Base-by-base conservation (phyloP, 2,329 filamentous ascomycete species). In the Fusarium brachygibbosum region DNA sequence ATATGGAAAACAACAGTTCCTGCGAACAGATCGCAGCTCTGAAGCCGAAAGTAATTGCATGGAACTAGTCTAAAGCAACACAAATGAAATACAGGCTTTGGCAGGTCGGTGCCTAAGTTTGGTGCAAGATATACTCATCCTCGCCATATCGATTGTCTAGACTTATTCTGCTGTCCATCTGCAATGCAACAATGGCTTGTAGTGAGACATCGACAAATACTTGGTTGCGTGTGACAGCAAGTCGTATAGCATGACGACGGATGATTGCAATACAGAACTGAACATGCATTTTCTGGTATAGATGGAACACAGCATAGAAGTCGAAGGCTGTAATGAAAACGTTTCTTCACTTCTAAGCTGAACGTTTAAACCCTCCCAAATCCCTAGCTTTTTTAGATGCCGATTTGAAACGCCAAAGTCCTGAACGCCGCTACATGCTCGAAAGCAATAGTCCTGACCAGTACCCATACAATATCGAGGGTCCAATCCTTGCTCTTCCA, bases 371-470 rank as follows among this genome's bases (percentile, higher is more conserved):
- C 48, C 60, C 52, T 62, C 56, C 53, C 56, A 57, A 48, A 67
- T 63, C 42, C 59, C 42, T 64, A 63, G 63, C 67, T 69, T 73
- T 69, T 68, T 69, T 66, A 60, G 58, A 70, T 76, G 65, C 60
- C 60, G 69, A 72, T 67, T 74, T 63, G 62, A 63, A 74, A 74
- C 61, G 76, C 69, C 75, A 76, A 69, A 60, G 55, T 66, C 74
- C 72, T 67, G 60, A 78, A 77, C 75, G 75, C 76, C 74, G 57
- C 63, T 62, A 61, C 63, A 75, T 75, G 64, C 66, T 66, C 62
- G 59, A 62, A 61, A 62, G 60, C 56, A 69, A 51, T 44, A 40
- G 56, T 48, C 59, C 41, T 34, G 52, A 63, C 57, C 19, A 64
- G 56, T 45, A 46, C 38, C 60, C 41, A 41, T 49, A 49, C 51